Base-by-base conservation (phyloP, 176 grass and related monocot genomes). In the Oryza punctata region DNA sequence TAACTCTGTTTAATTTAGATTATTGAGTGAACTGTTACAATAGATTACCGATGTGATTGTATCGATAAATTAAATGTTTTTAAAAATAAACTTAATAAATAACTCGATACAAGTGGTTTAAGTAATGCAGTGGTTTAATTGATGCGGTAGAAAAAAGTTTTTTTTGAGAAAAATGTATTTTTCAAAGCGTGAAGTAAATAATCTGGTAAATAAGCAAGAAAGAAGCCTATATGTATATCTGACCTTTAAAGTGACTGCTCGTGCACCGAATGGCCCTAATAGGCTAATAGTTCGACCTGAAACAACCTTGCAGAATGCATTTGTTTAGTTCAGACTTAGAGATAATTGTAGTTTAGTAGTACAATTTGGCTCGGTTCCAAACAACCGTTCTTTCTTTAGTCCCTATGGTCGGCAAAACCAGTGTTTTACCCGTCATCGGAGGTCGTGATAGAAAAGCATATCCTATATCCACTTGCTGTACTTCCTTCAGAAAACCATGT, bases 371-470 rank as follows among this genome's bases (percentile, higher is more conserved):
- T 63, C 4, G 14, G 61, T 79, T 50, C 69, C 27, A 47, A 76
- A 85, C 59, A 61, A 44, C 13, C 25, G 54, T 57, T 45, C 50
- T 61, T 89, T 71, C 23, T 57, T 65, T 85, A 82, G 27, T 35
- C 18, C 21, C n/a, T 3, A 27, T 30, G 33, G 73, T 73, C 45
- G 35, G 82, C 14, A 32, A 59, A 89, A 44, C 54, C 18, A 68
- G 65, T 70, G 41, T 35, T 81, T 71, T 70, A 41, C 63, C 38
- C n/a, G n/a, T 63, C 76, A 85, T 76, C 44, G 72, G 59, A 82
- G 72, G 14, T 63, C 44, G 21, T 21, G 0, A 72, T 29, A 81
- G 29, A 65, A 65, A 71, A 0, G 13, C 44, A 38, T 81, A 85
- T 45, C 65, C 18, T 66, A 65, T 67, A 30, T 6, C 78, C 14